phyloP scores from a whole-genome alignment of 495 filamentous ascomycete species.

The Penicillium lagena region DNA sequence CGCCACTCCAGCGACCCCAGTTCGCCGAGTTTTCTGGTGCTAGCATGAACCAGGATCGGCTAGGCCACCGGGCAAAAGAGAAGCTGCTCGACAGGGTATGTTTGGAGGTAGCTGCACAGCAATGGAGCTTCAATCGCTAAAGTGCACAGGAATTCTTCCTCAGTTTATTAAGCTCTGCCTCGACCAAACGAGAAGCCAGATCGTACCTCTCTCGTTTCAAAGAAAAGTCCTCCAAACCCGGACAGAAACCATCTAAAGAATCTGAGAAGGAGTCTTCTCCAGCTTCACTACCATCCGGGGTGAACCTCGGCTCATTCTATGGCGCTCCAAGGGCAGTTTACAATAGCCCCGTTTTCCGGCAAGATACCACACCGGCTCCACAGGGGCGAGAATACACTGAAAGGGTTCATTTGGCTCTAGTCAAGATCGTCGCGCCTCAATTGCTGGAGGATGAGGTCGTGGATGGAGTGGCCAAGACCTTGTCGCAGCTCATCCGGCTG shows the following conservation, averaged over 20 bases:
- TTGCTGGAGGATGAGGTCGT: constrained; percentile 59
- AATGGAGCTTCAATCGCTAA: background rate
- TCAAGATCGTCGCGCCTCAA: constrained; percentile 75
- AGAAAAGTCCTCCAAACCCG: constrained; percentile 25
- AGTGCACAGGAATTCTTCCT: constrained; percentile 68
- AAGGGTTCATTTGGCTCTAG: constrained; percentile 72
- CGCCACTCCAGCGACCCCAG: constrained; percentile 16
- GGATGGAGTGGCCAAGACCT: constrained; percentile 70
- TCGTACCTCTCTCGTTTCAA: constrained; percentile 79
- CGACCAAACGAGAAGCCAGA: constrained; percentile 86
- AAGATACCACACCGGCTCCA: constrained; percentile 33
- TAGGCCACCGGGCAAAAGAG: constrained; percentile 43
- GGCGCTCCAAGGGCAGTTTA: constrained; percentile 52
- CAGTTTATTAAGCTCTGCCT: constrained; percentile 73
- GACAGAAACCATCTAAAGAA: constrained; percentile 10
- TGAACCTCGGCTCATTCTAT: constrained; percentile 61
- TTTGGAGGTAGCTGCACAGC: background rate
- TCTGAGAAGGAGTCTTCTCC: constrained; percentile 11
- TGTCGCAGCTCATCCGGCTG: constrained; percentile 73
- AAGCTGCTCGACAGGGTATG: constrained; percentile 40
- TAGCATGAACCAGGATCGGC: constrained; percentile 23
- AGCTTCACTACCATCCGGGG: constrained; percentile 30
- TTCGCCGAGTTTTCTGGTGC: constrained; percentile 32
- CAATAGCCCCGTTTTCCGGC: constrained; percentile 56
- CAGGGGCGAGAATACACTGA: constrained; percentile 21